A percentile compares a stretch with the other conserved stretches of the same genome.
Evolutionary conservation across 805 yeast genomes (phyloP).

Genomic region (Naumovozyma dairenensis): DNA sequence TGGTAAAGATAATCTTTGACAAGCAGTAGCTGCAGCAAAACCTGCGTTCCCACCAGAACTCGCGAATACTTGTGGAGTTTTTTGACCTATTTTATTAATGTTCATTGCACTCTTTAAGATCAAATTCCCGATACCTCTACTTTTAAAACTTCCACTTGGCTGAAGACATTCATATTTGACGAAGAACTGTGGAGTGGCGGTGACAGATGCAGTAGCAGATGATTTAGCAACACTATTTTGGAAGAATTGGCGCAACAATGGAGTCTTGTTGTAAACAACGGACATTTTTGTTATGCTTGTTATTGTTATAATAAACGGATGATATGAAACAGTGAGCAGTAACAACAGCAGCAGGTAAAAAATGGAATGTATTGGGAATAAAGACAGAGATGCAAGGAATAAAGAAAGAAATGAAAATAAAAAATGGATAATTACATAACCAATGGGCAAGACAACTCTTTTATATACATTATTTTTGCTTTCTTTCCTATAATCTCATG

Average conservation of each 20-base stretch:
- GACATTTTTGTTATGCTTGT: conserved; percentile 6
- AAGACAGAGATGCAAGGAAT: too few relatives aligned
- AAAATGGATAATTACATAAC: too few relatives aligned
- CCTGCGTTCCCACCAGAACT: conserved; percentile 42
- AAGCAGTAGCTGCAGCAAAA: conserved; percentile 43
- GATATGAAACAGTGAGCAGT: too few relatives aligned
- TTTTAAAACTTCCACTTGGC: conserved; percentile 49
- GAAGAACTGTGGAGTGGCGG: conserved; percentile 27
- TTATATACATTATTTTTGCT: too few relatives aligned
- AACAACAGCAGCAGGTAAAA: too few relatives aligned
- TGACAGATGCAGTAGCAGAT: conserved; percentile 3
- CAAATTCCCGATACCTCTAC: conserved; percentile 45
- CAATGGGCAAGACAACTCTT: too few relatives aligned
- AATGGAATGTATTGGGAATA: too few relatives aligned
- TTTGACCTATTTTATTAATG: conserved; percentile 20
- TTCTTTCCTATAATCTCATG: too few relatives aligned
- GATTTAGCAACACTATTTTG: conserved; percentile 2
- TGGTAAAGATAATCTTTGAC: conserved; percentile 30
- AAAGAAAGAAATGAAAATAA: too few relatives aligned
- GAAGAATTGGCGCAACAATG: conserved; percentile 14
- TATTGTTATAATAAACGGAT: too few relatives aligned
- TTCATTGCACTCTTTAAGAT: conserved; percentile 29
- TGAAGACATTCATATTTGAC: conserved; percentile 44
- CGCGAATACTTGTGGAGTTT: conserved; percentile 35
- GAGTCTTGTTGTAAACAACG: conserved; percentile 18